Base-by-base conservation (phyloP, 768 basidiomycete species). In the Podaxis sp. region DNA sequence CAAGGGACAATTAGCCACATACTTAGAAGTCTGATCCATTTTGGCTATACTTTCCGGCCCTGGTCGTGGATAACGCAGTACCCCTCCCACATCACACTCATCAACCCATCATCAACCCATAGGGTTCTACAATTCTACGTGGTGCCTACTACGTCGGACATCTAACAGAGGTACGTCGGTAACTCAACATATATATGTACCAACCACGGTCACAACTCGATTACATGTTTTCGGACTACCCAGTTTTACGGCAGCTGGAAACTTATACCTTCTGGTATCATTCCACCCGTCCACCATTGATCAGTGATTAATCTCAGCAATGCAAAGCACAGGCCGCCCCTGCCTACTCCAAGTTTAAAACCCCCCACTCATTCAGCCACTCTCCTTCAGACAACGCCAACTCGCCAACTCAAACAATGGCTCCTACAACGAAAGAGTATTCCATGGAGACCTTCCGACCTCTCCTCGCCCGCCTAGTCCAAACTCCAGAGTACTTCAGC, bases 401-500 rank as follows among this genome's bases (percentile, higher is more conserved):
- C 36, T 7, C 9, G 24, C 48, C n/a, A 51, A n/a, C 19, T 44
- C 11, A 30, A 26, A 44, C 36, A 46, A 56, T 49, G 38, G 30
- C n/a, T n/a, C 6, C 52, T 4, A 22, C 52, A 55, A 24, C 63
- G 7, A 48, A 59, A 36, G 69, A 71, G 13, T 75, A 75, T 63
- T 74, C 75, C 22, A 67, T 73, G 19, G 72, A 77, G 58, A 73
- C 86, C 5, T 97, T 98, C 85, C 93, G 90, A 66, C 75, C 83
- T 0, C 75, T 96, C 4, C 79, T 98, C 26, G 85, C 85, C 66
- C 90, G 87, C 71, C 87, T 97, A 53, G 84, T 92, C 49, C 82
- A 89, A 67, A 88, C 88, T 0, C 93, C 95, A 6, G 89, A 93
- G 64, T 84, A 86, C 64, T 98, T 98, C 82, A 85, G 84, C 52